Evolutionary conservation across 495 filamentous ascomycete genomes (phyloP).

Genomic region (Daldinia grandis): DNA sequence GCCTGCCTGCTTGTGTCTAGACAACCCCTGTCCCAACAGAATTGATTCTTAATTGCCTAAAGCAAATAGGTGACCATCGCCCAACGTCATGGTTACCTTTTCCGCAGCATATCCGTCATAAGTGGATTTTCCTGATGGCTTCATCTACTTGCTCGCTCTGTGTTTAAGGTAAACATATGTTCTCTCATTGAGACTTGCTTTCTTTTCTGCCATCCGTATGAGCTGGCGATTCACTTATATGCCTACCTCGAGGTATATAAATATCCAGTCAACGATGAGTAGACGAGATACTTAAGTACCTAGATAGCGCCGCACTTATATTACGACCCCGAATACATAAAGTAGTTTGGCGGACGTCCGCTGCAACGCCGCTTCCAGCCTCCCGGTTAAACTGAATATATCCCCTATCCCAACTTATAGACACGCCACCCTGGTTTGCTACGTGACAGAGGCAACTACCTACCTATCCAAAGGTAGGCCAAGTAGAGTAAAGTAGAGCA

Average conservation of each 20-base stretch:
- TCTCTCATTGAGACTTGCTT: not conserved
- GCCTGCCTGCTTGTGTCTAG: not conserved
- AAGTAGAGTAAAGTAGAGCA: too few species aligned
- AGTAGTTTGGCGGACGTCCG: not conserved
- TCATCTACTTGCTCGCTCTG: not conserved
- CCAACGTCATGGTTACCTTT: slow-evolving; percentile 18
- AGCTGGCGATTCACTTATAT: too few species aligned
- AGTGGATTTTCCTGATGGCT: not conserved
- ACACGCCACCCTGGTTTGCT: too few species aligned
- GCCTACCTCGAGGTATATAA: too few species aligned
- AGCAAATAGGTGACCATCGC: slow-evolving; percentile 12
- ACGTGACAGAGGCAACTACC: too few species aligned
- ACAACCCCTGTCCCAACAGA: not conserved
- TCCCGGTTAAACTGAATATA: slow-evolving; percentile 32
- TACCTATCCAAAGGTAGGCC: too few species aligned
- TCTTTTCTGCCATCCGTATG: not conserved
- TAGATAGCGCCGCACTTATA: slow-evolving; percentile 4
- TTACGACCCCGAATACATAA: not conserved
- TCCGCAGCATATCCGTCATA: not conserved
- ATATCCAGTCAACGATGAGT: too few species aligned
- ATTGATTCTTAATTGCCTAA: slow-evolving; percentile 29
- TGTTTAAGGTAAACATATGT: not conserved
- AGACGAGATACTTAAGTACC: too few species aligned
- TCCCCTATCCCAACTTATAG: not conserved
- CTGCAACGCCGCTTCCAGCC: slow-evolving; percentile 16